A percentile compares a stretch with the other conserved stretches of the same genome.
phyloP scores from a whole-genome alignment of 139 green algal genomes.

The Chloropicon primus region DNA sequence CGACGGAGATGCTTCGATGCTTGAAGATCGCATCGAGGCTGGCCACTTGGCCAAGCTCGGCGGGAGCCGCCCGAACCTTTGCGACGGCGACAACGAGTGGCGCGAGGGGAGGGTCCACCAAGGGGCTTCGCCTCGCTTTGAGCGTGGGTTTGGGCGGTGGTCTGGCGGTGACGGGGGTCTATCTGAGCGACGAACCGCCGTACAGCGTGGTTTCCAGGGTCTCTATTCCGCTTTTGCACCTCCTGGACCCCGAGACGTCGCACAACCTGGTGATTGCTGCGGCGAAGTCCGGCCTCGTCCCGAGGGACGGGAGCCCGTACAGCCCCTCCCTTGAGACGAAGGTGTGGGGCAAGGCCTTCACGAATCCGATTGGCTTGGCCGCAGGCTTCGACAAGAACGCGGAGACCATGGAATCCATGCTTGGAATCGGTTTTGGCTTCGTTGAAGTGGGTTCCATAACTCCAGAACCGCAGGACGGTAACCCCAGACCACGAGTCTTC shows the following conservation, averaged over 20 bases:
- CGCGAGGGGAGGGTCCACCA: no score
- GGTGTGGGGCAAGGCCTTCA: constrained; percentile 61
- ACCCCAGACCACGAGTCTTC: constrained; percentile 81
- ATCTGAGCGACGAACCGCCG: background rate
- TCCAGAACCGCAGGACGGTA: constrained; percentile 81
- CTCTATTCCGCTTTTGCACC: constrained; percentile 37
- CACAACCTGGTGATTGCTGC: constrained; percentile 59
- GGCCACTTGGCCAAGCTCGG: no score
- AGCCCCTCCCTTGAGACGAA: constrained; percentile 35
- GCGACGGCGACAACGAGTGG: no score
- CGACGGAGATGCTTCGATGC: no score
- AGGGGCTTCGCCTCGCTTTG: no score
- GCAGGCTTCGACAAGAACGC: constrained; percentile 97
- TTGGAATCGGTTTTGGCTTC: constrained; percentile 86
- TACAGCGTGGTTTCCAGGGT: constrained; percentile 15
- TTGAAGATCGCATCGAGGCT: no score
- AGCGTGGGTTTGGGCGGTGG: background rate
- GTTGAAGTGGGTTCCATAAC: constrained; percentile 88
- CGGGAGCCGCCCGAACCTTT: no score
- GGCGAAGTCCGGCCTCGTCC: constrained; percentile 45
- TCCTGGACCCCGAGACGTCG: constrained; percentile 62
- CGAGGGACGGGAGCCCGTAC: constrained; percentile 48
- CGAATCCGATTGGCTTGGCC: constrained; percentile 86
- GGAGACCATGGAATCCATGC: constrained; percentile 54
- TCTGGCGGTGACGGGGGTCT: background rate